Percentiles rank a stretch among this genome's conserved stretches.
Evolutionary conservation across 176 grass and related monocot genomes (phyloP).

Genomic region (Pontederia crassipes): DNA sequence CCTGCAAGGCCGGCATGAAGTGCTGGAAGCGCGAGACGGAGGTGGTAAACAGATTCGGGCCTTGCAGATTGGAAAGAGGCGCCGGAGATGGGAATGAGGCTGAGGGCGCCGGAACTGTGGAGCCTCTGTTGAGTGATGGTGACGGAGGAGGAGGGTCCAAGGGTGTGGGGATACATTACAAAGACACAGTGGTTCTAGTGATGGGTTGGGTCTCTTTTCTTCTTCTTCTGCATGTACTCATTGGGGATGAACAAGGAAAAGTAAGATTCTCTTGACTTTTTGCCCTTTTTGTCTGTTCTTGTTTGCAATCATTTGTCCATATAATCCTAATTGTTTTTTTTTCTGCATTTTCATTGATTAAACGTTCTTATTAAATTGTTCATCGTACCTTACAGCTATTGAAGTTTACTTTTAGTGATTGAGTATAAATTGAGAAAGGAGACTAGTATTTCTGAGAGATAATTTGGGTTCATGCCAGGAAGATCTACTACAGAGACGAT

Average conservation of each 20-base stretch:
- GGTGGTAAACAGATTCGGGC: neutral
- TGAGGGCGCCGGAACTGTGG: slow-evolving; percentile 1
- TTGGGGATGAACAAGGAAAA: slow-evolving; percentile 71
- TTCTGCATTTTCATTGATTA: too few species aligned
- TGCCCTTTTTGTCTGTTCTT: neutral
- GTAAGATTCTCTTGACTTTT: slow-evolving; percentile 18
- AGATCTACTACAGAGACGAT: too few species aligned
- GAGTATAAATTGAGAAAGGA: too few species aligned
- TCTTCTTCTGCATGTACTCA: slow-evolving; percentile 65
- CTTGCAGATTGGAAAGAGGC: neutral
- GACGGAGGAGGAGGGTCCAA: slow-evolving; percentile 1
- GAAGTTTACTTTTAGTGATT: too few species aligned
- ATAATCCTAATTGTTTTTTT: neutral
- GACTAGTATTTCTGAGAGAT: too few species aligned
- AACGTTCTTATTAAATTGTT: too few species aligned
- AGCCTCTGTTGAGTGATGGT: slow-evolving; percentile 26
- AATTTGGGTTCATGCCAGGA: too few species aligned
- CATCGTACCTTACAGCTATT: too few species aligned
- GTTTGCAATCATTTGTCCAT: neutral
- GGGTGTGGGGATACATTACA: slow-evolving; percentile 30
- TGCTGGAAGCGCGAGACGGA: slow-evolving; percentile 49
- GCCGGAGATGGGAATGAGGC: neutral
- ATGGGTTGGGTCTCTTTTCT: slow-evolving; percentile 72
- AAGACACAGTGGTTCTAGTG: slow-evolving; percentile 43
- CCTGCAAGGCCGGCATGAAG: slow-evolving; percentile 43